A percentile compares a stretch with the other conserved stretches of the same genome.
Conservation (phyloP, 2,329 filamentous ascomycete species). For the Alternaria sp. region DNA sequence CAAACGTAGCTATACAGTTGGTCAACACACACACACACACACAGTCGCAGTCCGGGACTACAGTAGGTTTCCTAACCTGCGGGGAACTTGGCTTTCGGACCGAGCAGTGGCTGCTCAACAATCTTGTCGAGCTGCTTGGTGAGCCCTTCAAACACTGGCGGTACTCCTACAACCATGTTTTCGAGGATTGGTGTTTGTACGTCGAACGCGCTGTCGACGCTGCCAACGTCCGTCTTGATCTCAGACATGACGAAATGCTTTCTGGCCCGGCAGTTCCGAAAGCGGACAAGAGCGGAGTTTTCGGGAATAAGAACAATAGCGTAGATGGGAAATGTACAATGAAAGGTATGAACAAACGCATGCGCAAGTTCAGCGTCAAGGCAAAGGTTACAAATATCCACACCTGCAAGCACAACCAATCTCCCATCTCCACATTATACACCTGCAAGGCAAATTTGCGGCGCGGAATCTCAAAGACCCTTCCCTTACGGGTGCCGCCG, state of each 20-base stretch:
- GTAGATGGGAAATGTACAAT: background rate
- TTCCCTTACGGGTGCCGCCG: background rate
- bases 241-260: conserved; percentile 27
- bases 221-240: conserved; percentile 17
- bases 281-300: conserved; percentile 21
- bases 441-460: conserved; percentile 7
- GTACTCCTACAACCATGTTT: conserved; percentile 49
- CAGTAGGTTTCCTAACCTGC: conserved; percentile 22
- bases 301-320: conserved; percentile 15
- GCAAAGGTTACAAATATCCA: background rate
- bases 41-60: background rate
- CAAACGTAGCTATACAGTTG: conserved; percentile 41
- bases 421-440: background rate
- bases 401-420: background rate
- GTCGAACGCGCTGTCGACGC: conserved; percentile 31
- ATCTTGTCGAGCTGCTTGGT: conserved; percentile 46
- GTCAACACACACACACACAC: conserved; percentile 23
- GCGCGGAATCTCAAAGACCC: conserved; percentile 1
- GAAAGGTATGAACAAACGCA: background rate
- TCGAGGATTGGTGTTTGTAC: conserved; percentile 45
- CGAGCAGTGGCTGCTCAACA: conserved; percentile 45
- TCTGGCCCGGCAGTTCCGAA: conserved; percentile 14
- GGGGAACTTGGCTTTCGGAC: conserved; percentile 42
- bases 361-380: background rate
- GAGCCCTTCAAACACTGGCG: conserved; percentile 47